Base-by-base conservation (phyloP, 2,329 filamentous ascomycete genomes). In the Alternaria triticimaculans region DNA sequence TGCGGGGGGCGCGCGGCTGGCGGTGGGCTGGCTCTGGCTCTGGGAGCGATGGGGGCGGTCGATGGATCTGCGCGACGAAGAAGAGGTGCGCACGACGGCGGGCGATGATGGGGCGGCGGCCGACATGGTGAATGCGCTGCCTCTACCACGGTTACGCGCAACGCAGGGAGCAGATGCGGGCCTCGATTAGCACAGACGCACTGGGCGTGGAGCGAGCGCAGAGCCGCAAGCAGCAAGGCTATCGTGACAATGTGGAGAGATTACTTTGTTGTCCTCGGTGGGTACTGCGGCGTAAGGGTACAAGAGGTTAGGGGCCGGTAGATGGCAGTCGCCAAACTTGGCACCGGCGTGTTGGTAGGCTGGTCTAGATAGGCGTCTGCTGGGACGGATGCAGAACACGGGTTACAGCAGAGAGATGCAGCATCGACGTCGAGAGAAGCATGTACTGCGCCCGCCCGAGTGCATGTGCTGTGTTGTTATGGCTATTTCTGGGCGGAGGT, bases 21-120 rank as follows among this genome's bases (percentile, higher is more conserved):
- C 69, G 64, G 78, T 77, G 66, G 37, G 8, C 37, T 41, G 37
- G 37, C 81, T 79, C 62, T 78, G 75, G 37, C 81, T 79, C 62
- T 78, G 75, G 37, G 78, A 73, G 64, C 78, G 78, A 62, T 77
- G 74, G 57, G 78, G 78, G 49, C 77, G 73, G 63, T 80, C 77
- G 45, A 71, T 60, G 45, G 74, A 67, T 55, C 68, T 69, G 67
- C 76, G 76, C 58, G 74, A 76, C 15, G 74, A 70, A 14, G 76
- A 77, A 21, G 72, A 64, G 62, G 71, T 71, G 70, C 77, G 77
- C 59, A 77, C 77, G 43, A 78, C 81, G 51, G 84, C 80, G 49
- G 84, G 83, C 63, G 81, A 81, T 60, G 84, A 78, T 63, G 80
- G 72, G 55, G 75, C 74, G 45, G 77, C 71, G 49, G 78, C 71